Evolutionary conservation across 129 eudicot species (phyloP), one percentile per base, ranked within the genome.

Genomic region (Flaveria trinervia): DNA sequence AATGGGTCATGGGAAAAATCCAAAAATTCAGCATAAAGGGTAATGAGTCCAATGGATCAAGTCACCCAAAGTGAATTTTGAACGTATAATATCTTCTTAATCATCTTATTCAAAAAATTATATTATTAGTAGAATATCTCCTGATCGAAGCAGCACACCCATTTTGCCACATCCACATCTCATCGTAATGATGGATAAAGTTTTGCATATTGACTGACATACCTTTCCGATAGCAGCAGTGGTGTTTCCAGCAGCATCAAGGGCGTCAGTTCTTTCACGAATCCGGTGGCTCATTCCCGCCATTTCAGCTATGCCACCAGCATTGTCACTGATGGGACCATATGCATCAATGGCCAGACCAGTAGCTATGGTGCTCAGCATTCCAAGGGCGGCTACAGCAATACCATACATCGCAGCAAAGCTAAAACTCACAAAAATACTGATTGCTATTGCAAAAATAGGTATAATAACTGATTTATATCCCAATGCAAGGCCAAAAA

Each of bases 301-400:
- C 97, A 89, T 92, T 85, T 89, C 91, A 52, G 97, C 97, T 44
- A 92, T 92, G 22, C 97, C 95, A 9, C 97, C 90, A 77, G 97
- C 95, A 73, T 92, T 92, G 83, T 92, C 95, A 85, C 92, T 92
- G 80, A 92, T 89, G 66, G 97, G 96, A 48, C 97, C 97, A 71
- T 89, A 92, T 8, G 97, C 97, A 79, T 89, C 97, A 28, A 92
- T 87, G 45, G 97, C 96, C 79, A 89, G 84, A 26, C 97, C 92
- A 65, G 97, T 92, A 36, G 97, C 97, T 28, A 91, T 85, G 76
- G 97, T 91, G 80, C 94, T 89, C 55, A 92, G 84, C 97, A 92
- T 92, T 26, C 95, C 97, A 46, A 89, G 92, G 33, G 97, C 97
- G 16, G 95, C 95, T 39, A 92, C 87, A 20, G 97, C 97, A 33